Evolutionary conservation across 2,329 filamentous ascomycete genomes (phyloP).

Genomic region (Leptodontidium sp.): DNA sequence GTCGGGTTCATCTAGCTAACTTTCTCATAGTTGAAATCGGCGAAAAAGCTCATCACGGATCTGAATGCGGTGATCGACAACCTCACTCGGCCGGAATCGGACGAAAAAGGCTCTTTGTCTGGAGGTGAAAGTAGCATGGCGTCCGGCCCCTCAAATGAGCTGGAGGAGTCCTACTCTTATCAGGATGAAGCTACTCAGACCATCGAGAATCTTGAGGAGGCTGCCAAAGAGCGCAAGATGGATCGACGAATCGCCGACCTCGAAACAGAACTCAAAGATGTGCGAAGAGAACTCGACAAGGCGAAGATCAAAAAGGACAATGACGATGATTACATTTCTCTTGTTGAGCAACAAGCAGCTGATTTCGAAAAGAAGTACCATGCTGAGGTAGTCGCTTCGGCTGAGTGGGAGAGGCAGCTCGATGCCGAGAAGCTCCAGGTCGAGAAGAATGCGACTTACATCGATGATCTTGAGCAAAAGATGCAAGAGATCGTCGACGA

Average conservation of each 20-base stretch:
- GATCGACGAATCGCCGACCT: not conserved
- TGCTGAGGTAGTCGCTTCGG: not conserved
- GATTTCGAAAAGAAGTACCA: not conserved
- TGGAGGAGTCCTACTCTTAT: not conserved
- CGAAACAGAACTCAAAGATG: not conserved
- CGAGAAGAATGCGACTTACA: conserved; percentile 1
- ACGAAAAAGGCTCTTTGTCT: not conserved
- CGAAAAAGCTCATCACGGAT: too few species aligned
- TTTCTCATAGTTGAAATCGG: too few species aligned
- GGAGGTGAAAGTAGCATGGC: not conserved
- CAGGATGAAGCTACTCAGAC: not conserved
- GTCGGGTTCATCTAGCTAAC: too few species aligned
- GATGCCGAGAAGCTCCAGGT: not conserved
- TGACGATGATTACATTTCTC: not conserved
- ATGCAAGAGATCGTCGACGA: not conserved
- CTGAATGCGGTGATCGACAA: too few species aligned
- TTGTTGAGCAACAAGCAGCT: not conserved
- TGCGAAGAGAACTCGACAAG: not conserved
- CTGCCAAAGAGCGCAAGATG: not conserved
- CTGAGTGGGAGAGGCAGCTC: not conserved
- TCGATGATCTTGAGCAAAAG: not conserved
- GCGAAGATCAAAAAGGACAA: not conserved
- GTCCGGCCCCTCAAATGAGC: not conserved
- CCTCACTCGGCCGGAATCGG: not conserved
- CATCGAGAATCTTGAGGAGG: not conserved